A percentile compares a stretch with the other conserved stretches of the same genome.
phyloP scores from a whole-genome alignment of 768 basidiomycete genomes.

The Serpula lacrymans region DNA sequence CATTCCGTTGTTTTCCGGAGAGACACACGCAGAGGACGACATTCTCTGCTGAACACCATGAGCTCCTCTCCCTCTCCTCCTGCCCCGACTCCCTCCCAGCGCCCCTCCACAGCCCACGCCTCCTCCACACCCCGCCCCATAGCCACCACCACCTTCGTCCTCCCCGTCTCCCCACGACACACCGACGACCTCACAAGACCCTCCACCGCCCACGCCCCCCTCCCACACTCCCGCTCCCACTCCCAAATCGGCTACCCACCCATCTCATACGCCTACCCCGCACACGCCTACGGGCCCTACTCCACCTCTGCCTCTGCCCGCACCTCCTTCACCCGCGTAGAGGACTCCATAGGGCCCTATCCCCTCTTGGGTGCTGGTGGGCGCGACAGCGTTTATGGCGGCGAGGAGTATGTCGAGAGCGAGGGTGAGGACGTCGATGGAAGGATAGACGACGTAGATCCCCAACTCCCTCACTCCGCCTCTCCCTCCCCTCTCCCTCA shows the following conservation, averaged over 20 bases:
- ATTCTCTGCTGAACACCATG: too few relatives aligned
- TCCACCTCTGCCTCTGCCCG: conserved; percentile 43
- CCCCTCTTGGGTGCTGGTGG: conserved; percentile 16
- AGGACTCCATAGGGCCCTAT: conserved; percentile 29
- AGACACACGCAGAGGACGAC: too few relatives aligned
- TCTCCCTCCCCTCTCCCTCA: too few relatives aligned
- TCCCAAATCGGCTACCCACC: conserved; percentile 12
- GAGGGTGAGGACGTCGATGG: conserved; percentile 11
- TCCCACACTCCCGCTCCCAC: conserved; percentile 13
- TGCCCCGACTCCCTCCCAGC: conserved; percentile 10
- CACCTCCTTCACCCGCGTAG: conserved; percentile 53
- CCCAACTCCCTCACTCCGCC: too few relatives aligned
- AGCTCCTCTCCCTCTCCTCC: too few relatives aligned
- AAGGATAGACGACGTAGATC: too few relatives aligned
- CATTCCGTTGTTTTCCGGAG: too few relatives aligned
- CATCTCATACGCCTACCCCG: background rate
- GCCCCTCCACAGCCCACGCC: conserved; percentile 15
- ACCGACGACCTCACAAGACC: too few relatives aligned
- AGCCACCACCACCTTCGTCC: too few relatives aligned
- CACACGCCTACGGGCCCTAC: conserved; percentile 15
- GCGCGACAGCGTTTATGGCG: conserved; percentile 6
- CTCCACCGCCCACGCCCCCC: background rate
- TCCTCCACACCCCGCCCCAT: conserved; percentile 4
- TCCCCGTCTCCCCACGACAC: too few relatives aligned
- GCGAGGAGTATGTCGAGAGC: conserved; percentile 7